Conservation (phyloP, 495 filamentous ascomycete genomes). For the Neurospora sp. region DNA sequence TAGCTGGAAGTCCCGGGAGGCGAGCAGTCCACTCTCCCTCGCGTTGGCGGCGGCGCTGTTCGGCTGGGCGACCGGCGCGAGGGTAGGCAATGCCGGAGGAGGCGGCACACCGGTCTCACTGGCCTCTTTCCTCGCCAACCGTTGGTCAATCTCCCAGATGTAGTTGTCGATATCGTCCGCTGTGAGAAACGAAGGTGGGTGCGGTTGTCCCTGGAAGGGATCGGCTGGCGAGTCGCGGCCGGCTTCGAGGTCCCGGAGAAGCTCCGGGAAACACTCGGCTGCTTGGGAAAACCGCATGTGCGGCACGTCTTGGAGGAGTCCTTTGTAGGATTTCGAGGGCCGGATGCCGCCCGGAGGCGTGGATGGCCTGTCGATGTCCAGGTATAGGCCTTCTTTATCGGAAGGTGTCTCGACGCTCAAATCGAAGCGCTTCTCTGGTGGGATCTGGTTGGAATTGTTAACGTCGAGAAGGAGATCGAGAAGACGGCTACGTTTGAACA, state of each 20-base stretch:
- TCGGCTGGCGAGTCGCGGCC: constrained; percentile 24
- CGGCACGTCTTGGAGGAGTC: constrained; percentile 31
- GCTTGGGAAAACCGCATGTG: constrained; percentile 29
- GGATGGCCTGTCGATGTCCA: constrained; percentile 21
- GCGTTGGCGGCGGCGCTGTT: constrained; percentile 19
- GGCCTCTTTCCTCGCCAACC: constrained; percentile 39
- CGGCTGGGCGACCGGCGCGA: constrained; percentile 29
- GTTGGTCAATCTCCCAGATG: constrained; percentile 57
- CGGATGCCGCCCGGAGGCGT: constrained; percentile 16
- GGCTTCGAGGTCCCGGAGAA: constrained; percentile 33
- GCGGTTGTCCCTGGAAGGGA: constrained; percentile 23
- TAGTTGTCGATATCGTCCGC: constrained; percentile 75
- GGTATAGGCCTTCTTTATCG: constrained; percentile 18
- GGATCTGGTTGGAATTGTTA: constrained; percentile 67
- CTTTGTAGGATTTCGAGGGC: constrained; percentile 26
- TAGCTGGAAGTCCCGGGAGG: constrained; percentile 46
- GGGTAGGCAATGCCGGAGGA: constrained; percentile 17
- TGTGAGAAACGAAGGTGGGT: constrained; percentile 51
- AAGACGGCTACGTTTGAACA: constrained; percentile 44
- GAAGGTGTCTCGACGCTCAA: constrained; percentile 52
- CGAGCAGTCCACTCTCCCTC: not conserved
- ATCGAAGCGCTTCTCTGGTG: constrained; percentile 60
- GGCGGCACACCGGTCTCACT: constrained; percentile 5
- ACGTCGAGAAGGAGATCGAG: constrained; percentile 81
- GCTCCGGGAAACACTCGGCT: constrained; percentile 26